Evolutionary conservation across 768 basidiomycete genomes (phyloP), one percentile per base, ranked within the genome.

Genomic region (Leccinellum luteum): DNA sequence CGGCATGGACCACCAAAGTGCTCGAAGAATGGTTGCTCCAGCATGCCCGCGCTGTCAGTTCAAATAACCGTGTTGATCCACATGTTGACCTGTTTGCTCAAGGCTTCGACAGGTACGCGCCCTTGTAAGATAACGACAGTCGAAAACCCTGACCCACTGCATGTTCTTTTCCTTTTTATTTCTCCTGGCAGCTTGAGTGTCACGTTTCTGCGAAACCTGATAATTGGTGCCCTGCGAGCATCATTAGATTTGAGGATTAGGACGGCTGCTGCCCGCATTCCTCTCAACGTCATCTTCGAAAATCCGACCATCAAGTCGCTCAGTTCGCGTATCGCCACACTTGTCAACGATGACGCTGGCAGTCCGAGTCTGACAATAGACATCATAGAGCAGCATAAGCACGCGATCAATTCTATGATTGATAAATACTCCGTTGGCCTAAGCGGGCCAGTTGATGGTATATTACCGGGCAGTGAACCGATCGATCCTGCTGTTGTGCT

Each of bases 241-340:
- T 72, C 75, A 0, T 59, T 69, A 0, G 66, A 70, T 44, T 47
- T 68, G 0, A 68, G 67, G 19, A 57, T 70, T 6, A 64, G 66
- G n/a, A 60, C 69, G 7, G 62, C 71, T 1, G 65, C 65, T 6
- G 14, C 52, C 2, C 58, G 64, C 3, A 51, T 81, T 4, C 62
- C 69, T 8, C 58, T 62, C 8, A 67, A 66, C 48, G 58, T 77
- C 52, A 72, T 82, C 7, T 75, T 73, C 47, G 64, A 69, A 25
- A 66, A 78, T 28, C 79, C 80, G 4, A 77, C 77, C 3, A 73
- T 80, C 19, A 68, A 72, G 38, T 65, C 63, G 2, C 67, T 77
- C 27, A 69, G 72, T 48, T 66, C 65, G 51, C 68, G 56, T 23
- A 52, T 62, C 15, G 48, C 52, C 0, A 27, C 52, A 5, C 44